A percentile compares a stretch with the other conserved stretches of the same genome.
Evolutionary conservation across 768 basidiomycete genomes (phyloP).

Genomic region (Russula brevipes): DNA sequence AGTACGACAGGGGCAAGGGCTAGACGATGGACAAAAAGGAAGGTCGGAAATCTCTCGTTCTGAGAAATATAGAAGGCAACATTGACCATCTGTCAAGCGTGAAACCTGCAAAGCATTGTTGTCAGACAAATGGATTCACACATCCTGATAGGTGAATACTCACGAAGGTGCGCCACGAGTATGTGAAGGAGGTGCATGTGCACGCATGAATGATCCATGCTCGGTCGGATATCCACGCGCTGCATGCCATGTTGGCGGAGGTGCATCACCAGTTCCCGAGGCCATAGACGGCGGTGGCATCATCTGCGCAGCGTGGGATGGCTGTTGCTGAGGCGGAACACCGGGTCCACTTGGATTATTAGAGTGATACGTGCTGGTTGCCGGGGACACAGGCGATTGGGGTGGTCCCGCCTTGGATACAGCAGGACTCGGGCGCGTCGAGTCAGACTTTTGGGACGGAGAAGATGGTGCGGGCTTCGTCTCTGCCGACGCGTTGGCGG

Average conservation of each 20-base stretch:
- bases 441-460: conserved; percentile 18
- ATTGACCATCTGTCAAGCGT: conserved; percentile 5
- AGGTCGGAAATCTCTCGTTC: not conserved
- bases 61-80: not conserved
- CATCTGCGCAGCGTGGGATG: conserved; percentile 16
- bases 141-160: not conserved
- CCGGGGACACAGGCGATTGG: conserved; percentile 17
- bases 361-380: conserved; percentile 11
- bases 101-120: conserved; percentile 4
- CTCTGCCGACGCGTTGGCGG: not conserved
- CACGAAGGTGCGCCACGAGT: conserved; percentile 18
- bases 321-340: conserved; percentile 16
- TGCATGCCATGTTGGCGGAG: conserved; percentile 6
- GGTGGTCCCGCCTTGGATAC: conserved; percentile 20
- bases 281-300: conserved; percentile 19
- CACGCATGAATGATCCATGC: conserved; percentile 20
- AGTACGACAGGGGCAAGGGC: not conserved
- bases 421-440: conserved; percentile 19
- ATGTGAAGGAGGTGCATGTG: conserved; percentile 18
- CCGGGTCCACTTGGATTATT: conserved; percentile 18
- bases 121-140: not conserved
- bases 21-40: not conserved
- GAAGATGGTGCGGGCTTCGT: conserved; percentile 12
- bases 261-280: conserved; percentile 11
- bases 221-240: conserved; percentile 17